Evolutionary conservation across 495 filamentous ascomycete species (phyloP).

Genomic region (Podospora bellae-mahoneyi): DNA sequence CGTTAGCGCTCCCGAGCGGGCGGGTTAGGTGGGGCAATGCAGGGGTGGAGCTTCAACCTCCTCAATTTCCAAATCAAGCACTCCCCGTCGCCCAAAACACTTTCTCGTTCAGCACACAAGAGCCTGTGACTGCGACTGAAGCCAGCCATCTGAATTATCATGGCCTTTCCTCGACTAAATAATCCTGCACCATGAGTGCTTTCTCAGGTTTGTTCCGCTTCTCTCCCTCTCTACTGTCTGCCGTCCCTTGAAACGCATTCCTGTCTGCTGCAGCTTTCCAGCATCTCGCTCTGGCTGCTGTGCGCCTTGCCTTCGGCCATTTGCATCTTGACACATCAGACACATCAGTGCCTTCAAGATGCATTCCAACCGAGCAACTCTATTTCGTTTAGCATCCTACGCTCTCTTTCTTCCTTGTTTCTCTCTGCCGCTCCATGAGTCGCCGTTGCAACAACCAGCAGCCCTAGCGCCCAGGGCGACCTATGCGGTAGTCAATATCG

Average conservation of each 20-base stretch:
- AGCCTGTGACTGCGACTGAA: neutral
- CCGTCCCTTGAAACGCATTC: neutral
- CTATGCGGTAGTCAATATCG: slow-evolving; percentile 32
- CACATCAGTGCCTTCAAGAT: neutral
- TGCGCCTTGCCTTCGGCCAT: neutral
- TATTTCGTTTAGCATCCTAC: slow-evolving; percentile 10
- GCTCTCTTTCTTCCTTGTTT: slow-evolving; percentile 14
- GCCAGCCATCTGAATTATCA: slow-evolving; percentile 26
- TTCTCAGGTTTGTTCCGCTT: neutral
- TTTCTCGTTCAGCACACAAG: neutral
- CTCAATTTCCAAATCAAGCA: slow-evolving; percentile 4
- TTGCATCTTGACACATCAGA: neutral
- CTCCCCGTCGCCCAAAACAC: neutral
- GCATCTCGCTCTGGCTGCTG: neutral
- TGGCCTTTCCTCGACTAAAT: slow-evolving; percentile 3
- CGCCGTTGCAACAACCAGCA: slow-evolving; percentile 2
- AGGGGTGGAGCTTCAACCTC: neutral
- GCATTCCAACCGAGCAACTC: slow-evolving; percentile 2
- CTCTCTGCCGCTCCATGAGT: slow-evolving; percentile 22
- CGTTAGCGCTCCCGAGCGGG: neutral
- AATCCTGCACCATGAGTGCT: neutral
- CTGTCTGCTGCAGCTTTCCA: neutral
- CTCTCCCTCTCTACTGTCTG: neutral
- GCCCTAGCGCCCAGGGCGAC: slow-evolving; percentile 25
- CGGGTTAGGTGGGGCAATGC: neutral